A percentile compares a stretch with the other conserved stretches of the same genome.
Conservation (phyloP, 2,329 filamentous ascomycete genomes). For the Claviceps sp. region DNA sequence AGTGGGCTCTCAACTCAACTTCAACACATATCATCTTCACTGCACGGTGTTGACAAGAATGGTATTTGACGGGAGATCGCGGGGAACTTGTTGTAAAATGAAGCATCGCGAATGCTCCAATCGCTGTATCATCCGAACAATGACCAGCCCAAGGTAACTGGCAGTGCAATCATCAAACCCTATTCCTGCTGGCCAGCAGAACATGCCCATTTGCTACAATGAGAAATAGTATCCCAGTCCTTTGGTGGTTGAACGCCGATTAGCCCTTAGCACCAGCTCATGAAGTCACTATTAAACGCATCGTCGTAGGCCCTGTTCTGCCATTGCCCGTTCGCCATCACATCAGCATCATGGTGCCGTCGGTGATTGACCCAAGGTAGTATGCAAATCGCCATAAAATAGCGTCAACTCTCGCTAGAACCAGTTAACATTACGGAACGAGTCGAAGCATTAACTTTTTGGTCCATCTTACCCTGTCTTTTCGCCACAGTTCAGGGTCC, state of each 20-base stretch:
- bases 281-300: conserved; percentile 8
- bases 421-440: conserved; percentile 3
- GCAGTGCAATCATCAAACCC: conserved; percentile 14
- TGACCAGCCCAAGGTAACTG: conserved; percentile 10
- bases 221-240: conserved; percentile 16
- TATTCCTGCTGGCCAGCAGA: conserved; percentile 15
- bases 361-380: conserved; percentile 23
- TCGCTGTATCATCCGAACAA: conserved; percentile 6
- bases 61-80: not conserved
- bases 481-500: conserved; percentile 48
- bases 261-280: conserved; percentile 9
- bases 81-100: not conserved
- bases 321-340: not conserved
- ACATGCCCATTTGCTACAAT: conserved; percentile 16
- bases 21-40: not conserved
- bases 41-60: not conserved
- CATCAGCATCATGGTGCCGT: conserved; percentile 13
- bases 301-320: conserved; percentile 3
- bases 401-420: conserved; percentile 48
- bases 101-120: conserved; percentile 2
- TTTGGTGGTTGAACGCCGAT: conserved; percentile 20
- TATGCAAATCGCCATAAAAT: conserved; percentile 49
- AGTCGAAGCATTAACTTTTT: conserved; percentile 13
- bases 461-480: conserved; percentile 49
- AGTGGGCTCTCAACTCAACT: no score